Evolutionary conservation across 106 monocot genomes (phyloP).

Genomic region (Alisma plantagoaquatica): DNA sequence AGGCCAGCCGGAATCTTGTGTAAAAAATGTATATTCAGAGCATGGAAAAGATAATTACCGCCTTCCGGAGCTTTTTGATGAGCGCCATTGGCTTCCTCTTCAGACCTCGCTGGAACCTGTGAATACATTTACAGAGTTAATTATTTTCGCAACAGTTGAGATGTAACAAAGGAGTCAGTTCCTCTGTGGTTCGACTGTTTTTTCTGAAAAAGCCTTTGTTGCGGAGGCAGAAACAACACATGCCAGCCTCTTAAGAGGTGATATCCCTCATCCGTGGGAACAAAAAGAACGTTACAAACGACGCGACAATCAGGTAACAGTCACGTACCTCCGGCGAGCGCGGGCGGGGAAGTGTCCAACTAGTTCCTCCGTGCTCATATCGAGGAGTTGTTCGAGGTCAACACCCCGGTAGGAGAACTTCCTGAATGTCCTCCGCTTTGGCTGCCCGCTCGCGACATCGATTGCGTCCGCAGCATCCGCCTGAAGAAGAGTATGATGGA

Average conservation of each 20-base stretch:
- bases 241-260: not conserved
- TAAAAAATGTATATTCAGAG: too few species aligned
- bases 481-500: too few species aligned
- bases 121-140: not conserved
- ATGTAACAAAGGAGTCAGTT: too few species aligned
- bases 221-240: not conserved
- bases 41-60: constrained; percentile 36
- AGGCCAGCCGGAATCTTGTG: too few species aligned
- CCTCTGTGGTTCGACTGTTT: too few species aligned
- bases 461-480: constrained; percentile 24
- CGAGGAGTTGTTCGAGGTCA: constrained; percentile 64
- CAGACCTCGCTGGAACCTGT: constrained; percentile 70
- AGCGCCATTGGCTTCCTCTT: constrained; percentile 91
- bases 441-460: constrained; percentile 23
- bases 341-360: constrained; percentile 57
- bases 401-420: constrained; percentile 65
- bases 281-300: not conserved
- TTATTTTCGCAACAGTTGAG: not conserved
- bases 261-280: not conserved
- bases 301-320: not conserved
- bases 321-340: constrained; percentile 39
- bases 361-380: constrained; percentile 68
- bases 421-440: constrained; percentile 72
- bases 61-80: constrained; percentile 86
- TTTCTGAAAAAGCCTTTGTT: too few species aligned